Conservation (phyloP, 345 rosid genomes). For the Xanthoceras sorbifolium region DNA sequence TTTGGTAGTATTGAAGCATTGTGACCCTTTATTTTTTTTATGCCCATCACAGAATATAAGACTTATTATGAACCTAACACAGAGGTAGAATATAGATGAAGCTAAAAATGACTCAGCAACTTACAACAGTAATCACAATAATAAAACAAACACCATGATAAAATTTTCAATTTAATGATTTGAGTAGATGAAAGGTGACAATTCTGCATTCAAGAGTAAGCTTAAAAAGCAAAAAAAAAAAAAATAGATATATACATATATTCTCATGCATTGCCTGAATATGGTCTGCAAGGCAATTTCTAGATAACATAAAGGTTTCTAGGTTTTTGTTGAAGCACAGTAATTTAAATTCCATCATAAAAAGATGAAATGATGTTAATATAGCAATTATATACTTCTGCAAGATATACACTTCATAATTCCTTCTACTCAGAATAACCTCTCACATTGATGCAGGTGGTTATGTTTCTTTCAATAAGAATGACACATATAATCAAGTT, state of each 20-base stretch:
- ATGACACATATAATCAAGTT: background rate
- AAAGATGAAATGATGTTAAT: background rate
- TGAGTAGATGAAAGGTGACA: background rate
- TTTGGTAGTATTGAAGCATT: background rate
- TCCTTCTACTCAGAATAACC: background rate
- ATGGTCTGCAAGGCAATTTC: background rate
- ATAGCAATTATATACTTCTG: background rate
- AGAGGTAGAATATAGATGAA: background rate
- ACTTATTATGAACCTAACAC: background rate
- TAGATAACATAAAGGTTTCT: background rate
- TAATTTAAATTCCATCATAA: background rate
- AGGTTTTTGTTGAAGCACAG: background rate
- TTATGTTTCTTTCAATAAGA: background rate
- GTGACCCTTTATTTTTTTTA: background rate
- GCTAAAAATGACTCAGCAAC: background rate
- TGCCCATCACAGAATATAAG: background rate
- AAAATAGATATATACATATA: background rate
- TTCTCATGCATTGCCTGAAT: background rate
- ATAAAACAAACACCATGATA: background rate
- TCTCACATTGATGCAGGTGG: background rate
- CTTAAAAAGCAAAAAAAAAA: background rate
- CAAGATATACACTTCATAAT: background rate
- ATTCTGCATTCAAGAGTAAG: background rate
- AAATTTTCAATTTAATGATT: background rate
- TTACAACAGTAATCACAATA: background rate